Percentiles rank a stretch among this genome's conserved stretches.
phyloP scores from a whole-genome alignment of 371 early-diverging fungal genomes.

The Haplosporangium sp. region DNA sequence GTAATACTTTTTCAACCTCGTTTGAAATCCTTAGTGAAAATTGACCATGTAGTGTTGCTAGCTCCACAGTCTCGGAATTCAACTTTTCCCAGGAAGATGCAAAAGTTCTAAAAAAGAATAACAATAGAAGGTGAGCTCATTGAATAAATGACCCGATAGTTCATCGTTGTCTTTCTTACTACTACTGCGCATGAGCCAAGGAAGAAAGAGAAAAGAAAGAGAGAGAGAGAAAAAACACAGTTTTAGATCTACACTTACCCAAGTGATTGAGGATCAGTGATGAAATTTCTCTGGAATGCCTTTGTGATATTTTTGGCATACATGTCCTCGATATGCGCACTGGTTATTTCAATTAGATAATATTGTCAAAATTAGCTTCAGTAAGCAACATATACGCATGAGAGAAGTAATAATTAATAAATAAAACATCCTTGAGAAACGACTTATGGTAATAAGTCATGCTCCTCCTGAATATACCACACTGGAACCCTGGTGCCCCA shows the following conservation, averaged over 20 bases:
- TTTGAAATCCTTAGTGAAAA: conserved; percentile 59
- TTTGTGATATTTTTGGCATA: conserved; percentile 65
- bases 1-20: conserved; percentile 61
- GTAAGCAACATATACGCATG: not conserved
- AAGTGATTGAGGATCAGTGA: conserved; percentile 60
- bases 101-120: conserved; percentile 29
- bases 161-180: conserved; percentile 12
- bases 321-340: conserved; percentile 64
- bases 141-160: conserved; percentile 23
- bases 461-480: too few species aligned
- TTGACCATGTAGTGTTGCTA: conserved; percentile 60
- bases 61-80: conserved; percentile 58
- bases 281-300: conserved; percentile 62
- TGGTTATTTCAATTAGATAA: conserved; percentile 15
- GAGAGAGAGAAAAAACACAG: not conserved
- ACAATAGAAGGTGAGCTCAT: not conserved
- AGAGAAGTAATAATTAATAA: not conserved
- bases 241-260: conserved; percentile 53
- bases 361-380: not conserved
- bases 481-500: too few species aligned
- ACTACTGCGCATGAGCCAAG: conserved; percentile 6
- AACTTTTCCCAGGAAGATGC: conserved; percentile 60
- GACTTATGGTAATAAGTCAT: too few species aligned
- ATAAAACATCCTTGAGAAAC: not conserved
- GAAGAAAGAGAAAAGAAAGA: not conserved